These are phyloP conservation scores for Termitomyces heimii DNA, from an alignment of 768 basidiomycete genomes.

Conservation along the genomic window DNA sequence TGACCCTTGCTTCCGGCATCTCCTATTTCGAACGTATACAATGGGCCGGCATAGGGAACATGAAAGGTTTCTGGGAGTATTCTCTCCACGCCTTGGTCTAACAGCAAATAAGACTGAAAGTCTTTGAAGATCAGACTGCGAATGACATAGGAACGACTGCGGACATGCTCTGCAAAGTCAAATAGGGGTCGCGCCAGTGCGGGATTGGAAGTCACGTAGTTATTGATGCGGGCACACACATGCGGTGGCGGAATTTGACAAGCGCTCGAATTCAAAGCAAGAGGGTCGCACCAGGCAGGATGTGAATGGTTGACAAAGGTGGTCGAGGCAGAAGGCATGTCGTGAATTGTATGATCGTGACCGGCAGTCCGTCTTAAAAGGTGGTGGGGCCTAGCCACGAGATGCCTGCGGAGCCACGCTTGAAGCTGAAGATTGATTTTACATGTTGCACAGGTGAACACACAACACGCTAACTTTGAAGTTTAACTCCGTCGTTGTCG, in stretches of 20 bases:
- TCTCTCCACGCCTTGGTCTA: conserved; percentile 24
- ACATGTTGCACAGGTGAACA: neutral
- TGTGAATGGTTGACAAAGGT: neutral
- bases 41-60: neutral
- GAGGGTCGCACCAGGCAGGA: conserved; percentile 9
- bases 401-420: neutral
- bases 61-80: conserved; percentile 19
- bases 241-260: conserved; percentile 10
- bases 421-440: neutral
- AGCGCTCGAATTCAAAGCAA: neutral
- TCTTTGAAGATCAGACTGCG: conserved; percentile 15
- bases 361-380: conserved; percentile 5
- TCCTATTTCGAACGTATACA: conserved; percentile 15
- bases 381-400: conserved; percentile 2
- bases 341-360: conserved; percentile 2
- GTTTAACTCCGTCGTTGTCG: neutral
- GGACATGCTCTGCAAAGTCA: conserved; percentile 21
- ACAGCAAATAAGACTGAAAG: conserved; percentile 19
- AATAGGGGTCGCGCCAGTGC: conserved; percentile 18
- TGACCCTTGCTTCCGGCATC: conserved; percentile 25
- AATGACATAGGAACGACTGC: conserved; percentile 19
- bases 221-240: conserved; percentile 15
- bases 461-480: neutral
- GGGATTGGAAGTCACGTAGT: conserved; percentile 16
- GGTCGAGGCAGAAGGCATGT: conserved; percentile 9